Evolutionary conservation across 139 green algal species (phyloP), one percentile per base, ranked within the genome.

Genomic region (Chara braunii): DNA sequence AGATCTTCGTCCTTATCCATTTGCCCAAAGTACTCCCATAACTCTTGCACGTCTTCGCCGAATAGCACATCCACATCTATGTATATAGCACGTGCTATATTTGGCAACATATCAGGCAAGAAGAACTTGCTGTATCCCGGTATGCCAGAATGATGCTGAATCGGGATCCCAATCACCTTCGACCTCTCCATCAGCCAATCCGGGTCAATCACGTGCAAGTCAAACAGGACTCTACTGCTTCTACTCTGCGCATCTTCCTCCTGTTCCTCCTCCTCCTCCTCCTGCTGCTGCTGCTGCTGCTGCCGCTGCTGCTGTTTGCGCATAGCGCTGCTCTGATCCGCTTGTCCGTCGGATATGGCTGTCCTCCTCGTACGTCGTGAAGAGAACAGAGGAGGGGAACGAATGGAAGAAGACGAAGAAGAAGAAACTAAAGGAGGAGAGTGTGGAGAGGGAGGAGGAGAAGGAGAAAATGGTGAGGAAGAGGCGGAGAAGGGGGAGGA

Each of bases 1-100:
- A 70, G 45, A 26, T 70, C 61, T 28, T 68, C 51, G 45, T 70
- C 61, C 0, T 68, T 51, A 14, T 70, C 61, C 61, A 70, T 70
- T n/a, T 70, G 50, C 2, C 24, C 28, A 42, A 70, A 70, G 45
- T 64, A 70, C 18, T 26, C 32, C 61, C 61, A 70, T 18, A 70
- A 51, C 12, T 23, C 32, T 14, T 29, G 50, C 22, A 70, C 28
- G 51, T 70, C 61, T 29, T 70, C 61, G 26, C 50, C 61, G 8
- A 68, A 68, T 14, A 70, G 8, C 61, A 70, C 52, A 30, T 70
- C 61, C 22, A 70, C 61, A 42, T 70, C 61, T 18, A 70, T 32
- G 45, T 70, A 70, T 28, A 70, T 70, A 28, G 61, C 61, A 35
- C 61, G 61, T 30, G 18, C 14, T 51, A 70, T 51, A 32, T 70